These are phyloP conservation scores for Starmera amethionina DNA, from an alignment of 805 yeast species.

Conservation along the genomic window DNA sequence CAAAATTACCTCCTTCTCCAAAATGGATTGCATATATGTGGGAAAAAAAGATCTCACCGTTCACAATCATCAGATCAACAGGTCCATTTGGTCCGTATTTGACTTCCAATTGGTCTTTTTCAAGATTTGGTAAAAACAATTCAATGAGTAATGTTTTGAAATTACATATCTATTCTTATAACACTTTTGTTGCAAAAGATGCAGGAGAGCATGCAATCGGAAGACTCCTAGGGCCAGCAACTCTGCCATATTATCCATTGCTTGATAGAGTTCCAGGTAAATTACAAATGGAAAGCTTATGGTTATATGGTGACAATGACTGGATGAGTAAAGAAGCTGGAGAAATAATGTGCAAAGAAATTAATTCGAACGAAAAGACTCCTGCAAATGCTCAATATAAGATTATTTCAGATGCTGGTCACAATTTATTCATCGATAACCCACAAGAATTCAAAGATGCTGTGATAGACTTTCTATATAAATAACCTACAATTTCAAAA, in stretches of 20 bases:
- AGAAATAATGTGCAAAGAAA: constrained; percentile 26
- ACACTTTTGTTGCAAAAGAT: constrained; percentile 41
- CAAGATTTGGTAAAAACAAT: constrained; percentile 27
- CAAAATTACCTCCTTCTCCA: constrained; percentile 24
- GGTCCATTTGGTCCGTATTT: constrained; percentile 49
- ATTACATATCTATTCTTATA: constrained; percentile 45
- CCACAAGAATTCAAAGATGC: constrained; percentile 36
- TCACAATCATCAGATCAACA: constrained; percentile 34
- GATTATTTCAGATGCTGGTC: constrained; percentile 45
- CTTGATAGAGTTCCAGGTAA: constrained; percentile 39
- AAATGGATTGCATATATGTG: constrained; percentile 34
- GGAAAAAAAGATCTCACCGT: constrained; percentile 47
- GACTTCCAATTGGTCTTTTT: constrained; percentile 45
- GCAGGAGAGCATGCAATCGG: constrained; percentile 61
- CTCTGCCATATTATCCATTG: constrained; percentile 46
- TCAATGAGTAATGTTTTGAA: constrained; percentile 23
- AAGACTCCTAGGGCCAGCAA: constrained; percentile 49
- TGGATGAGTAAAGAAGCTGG: constrained; percentile 69
- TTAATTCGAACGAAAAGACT: constrained; percentile 11
- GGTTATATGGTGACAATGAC: constrained; percentile 60
- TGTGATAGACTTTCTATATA: constrained; percentile 20
- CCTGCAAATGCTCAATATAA: constrained; percentile 15
- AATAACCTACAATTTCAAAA: too few species aligned
- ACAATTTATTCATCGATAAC: constrained; percentile 60
- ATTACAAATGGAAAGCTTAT: constrained; percentile 23